These are phyloP conservation scores for Fusarium tupiense DNA, from an alignment of 2,329 filamentous ascomycete genomes.

Conservation along the genomic window DNA sequence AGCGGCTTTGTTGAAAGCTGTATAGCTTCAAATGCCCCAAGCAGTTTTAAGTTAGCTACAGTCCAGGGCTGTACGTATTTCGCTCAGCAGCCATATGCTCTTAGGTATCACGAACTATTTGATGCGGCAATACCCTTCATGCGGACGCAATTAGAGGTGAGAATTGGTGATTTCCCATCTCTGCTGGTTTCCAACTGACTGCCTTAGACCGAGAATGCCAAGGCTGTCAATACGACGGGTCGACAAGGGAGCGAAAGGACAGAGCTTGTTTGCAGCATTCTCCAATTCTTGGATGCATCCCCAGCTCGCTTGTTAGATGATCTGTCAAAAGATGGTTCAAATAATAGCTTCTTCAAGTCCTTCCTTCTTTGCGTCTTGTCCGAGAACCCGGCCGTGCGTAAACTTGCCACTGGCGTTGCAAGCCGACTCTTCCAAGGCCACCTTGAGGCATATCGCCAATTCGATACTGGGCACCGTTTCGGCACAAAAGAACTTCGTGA, in stretches of 20 bases:
- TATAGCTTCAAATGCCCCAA: constrained; percentile 64
- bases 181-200: not conserved
- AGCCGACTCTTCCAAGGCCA: constrained; percentile 56
- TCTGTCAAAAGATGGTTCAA: constrained; percentile 38
- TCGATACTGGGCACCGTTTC: constrained; percentile 39
- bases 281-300: constrained; percentile 66
- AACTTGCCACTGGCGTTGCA: constrained; percentile 58
- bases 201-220: constrained; percentile 30
- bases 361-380: constrained; percentile 66
- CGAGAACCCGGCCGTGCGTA: constrained; percentile 59
- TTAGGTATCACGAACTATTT: constrained; percentile 65
- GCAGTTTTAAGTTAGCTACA: constrained; percentile 69
- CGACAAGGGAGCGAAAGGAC: constrained; percentile 22
- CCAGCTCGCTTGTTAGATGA: constrained; percentile 50
- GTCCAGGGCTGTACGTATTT: constrained; percentile 72
- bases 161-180: constrained; percentile 11
- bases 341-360: constrained; percentile 55
- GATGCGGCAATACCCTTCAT: constrained; percentile 65
- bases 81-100: constrained; percentile 60
- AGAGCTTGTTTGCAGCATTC: constrained; percentile 53
- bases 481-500: constrained; percentile 44
- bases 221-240: constrained; percentile 6
- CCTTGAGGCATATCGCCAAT: constrained; percentile 42
- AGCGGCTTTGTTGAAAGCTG: constrained; percentile 67
- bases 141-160: constrained; percentile 65